Percentiles rank a stretch among this genome's conserved stretches.
Conservation (phyloP, 257 asterid genomes). For the Solanum pimpinellifolium region DNA sequence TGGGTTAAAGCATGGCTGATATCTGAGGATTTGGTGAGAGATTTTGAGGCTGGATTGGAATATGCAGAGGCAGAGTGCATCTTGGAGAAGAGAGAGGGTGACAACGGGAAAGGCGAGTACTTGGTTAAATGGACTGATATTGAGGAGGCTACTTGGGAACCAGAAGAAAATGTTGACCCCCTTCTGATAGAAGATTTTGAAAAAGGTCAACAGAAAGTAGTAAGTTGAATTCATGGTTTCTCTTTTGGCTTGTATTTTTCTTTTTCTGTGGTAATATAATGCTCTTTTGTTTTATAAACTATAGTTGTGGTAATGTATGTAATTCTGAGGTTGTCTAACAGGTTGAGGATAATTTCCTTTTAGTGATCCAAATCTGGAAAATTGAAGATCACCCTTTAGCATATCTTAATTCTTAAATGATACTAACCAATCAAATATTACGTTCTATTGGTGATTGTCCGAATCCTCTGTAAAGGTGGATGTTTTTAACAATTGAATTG, state of each 20-base stretch:
- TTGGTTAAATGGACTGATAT: constrained; percentile 83
- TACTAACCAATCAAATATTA: not conserved
- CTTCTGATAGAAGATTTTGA: constrained; percentile 40
- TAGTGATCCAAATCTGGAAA: not conserved
- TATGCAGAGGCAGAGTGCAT: constrained; percentile 78
- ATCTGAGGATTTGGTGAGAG: constrained; percentile 65
- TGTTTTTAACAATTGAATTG: not conserved
- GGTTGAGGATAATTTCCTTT: not conserved
- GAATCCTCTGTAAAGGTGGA: not conserved
- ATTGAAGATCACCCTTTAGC: not conserved
- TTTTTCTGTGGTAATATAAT: not conserved
- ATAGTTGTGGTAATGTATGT: not conserved
- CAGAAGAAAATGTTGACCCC: constrained; percentile 76
- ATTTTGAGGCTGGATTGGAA: constrained; percentile 82
- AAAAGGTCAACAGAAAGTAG: constrained; percentile 9
- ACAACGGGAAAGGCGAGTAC: constrained; percentile 47
- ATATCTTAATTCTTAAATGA: not conserved
- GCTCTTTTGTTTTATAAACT: not conserved
- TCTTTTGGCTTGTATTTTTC: not conserved
- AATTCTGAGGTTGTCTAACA: not conserved
- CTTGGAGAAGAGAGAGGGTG: constrained; percentile 37
- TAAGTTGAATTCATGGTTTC: not conserved
- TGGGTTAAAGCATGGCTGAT: constrained; percentile 59
- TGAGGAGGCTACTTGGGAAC: constrained; percentile 91
- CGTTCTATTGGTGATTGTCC: not conserved